Evolutionary conservation across 2,329 filamentous ascomycete genomes (phyloP).

Genomic region (Fusarium papillatum): DNA sequence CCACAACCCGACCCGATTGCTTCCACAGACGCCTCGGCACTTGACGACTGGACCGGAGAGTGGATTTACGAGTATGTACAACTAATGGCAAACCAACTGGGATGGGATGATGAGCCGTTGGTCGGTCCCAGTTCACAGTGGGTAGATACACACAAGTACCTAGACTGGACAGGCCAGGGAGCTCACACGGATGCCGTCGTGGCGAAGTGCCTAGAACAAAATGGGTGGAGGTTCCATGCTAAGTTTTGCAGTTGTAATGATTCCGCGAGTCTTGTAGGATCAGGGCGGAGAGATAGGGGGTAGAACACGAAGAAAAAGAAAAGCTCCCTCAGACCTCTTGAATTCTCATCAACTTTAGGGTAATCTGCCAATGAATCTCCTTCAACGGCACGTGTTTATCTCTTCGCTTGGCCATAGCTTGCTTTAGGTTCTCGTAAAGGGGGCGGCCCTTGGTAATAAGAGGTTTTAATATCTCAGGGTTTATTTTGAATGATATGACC

Average conservation of each 20-base stretch:
- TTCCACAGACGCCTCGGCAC: background rate
- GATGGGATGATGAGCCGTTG: background rate
- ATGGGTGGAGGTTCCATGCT: background rate
- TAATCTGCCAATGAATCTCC: too few relatives aligned
- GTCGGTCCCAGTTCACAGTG: slow-evolving; percentile 9
- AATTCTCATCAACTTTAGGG: background rate
- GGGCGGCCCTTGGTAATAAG: too few relatives aligned
- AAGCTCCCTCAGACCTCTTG: background rate
- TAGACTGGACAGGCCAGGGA: background rate
- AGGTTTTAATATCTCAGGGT: too few relatives aligned
- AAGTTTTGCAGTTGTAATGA: background rate
- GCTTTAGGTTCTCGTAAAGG: too few relatives aligned
- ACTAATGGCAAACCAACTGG: background rate
- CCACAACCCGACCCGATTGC: slow-evolving; percentile 9
- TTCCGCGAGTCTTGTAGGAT: background rate
- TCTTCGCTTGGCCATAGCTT: too few relatives aligned
- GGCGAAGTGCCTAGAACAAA: background rate
- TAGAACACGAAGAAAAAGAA: background rate
- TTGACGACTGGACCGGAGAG: background rate
- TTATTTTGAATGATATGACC: too few relatives aligned
- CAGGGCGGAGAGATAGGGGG: background rate
- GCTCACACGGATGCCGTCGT: background rate
- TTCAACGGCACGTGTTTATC: too few relatives aligned
- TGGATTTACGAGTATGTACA: background rate
- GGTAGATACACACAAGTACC: slow-evolving; percentile 1